Evolutionary conservation across 352 stramenopile genomes (phyloP), one percentile per base, ranked within the genome.

Genomic region (Phytophthora colocasiae): DNA sequence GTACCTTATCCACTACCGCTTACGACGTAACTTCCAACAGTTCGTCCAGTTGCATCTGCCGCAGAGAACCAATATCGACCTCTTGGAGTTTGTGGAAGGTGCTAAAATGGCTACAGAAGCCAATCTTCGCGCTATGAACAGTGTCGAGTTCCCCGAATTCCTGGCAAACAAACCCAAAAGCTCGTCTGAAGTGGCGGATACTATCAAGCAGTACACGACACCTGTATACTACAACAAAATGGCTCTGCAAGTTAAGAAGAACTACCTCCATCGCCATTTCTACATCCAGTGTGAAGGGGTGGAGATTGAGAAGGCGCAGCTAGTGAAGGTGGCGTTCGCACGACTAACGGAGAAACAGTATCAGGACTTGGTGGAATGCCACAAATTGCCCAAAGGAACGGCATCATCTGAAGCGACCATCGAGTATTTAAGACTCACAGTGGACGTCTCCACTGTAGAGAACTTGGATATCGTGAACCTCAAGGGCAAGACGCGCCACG

Each of bases 81-180:
- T 74, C 4, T 12, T 79, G 4, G 77, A 88, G n/a, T 85, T 88
- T 26, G 22, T 85, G 1, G 41, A 82, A 31, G 79, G 79, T 26
- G 77, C 79, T 27, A 50, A 56, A 26, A 44, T 66, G 8, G 79
- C 79, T 10, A 67, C 57, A 3, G 64, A 84, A 40, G 44, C 61
- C 26, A 75, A 76, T 26, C 68, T 83, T 40, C 62, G 71, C 39
- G 66, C 64, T 2, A 72, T 79, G 49, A 85, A 84, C 41, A 71
- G 54, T 40, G 45, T 46, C 3, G 70, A 71, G 41, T 80, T 84
- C 38, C 40, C 76, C 4, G 59, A 77, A 45, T 85, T 71, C 52
- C 63, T 82, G 6, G 62, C 50, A 7, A 69, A 63, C 0, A 66
- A 71, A n/a, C 52, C 83, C 38, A 69, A 48, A 11, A 48, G 9